phyloP scores from a whole-genome alignment of 306 rosid species.

The Gillenia trifoliata region DNA sequence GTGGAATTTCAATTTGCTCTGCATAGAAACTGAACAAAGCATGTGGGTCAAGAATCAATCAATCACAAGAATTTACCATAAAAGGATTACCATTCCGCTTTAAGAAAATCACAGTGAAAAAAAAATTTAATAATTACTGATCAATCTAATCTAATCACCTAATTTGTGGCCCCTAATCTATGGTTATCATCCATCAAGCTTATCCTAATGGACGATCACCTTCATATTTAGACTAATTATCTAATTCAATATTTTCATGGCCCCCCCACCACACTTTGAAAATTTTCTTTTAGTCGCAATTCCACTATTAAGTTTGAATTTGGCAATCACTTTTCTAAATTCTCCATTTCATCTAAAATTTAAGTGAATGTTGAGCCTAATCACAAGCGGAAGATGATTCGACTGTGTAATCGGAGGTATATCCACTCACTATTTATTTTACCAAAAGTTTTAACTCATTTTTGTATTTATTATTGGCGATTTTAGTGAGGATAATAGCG shows the following conservation, averaged over 20 bases:
- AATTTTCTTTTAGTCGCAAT: neutral
- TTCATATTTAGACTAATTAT: neutral
- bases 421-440: too few species aligned
- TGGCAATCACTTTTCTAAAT: neutral
- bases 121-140: neutral
- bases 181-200: neutral
- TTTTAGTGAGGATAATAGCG: too few species aligned
- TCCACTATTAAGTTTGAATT: neutral
- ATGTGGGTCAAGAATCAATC: neutral
- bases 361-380: neutral
- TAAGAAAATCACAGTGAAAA: neutral
- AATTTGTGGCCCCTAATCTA: neutral
- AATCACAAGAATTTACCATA: slow-evolving; percentile 6
- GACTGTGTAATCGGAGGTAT: too few species aligned
- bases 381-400: too few species aligned
- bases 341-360: neutral
- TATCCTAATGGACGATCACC: neutral
- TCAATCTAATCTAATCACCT: neutral
- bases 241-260: neutral
- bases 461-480: too few species aligned
- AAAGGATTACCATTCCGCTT: neutral
- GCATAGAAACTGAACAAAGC: neutral
- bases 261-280: neutral
- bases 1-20: slow-evolving; percentile 1
- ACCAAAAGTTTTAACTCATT: too few species aligned